Conservation (phyloP, 2,329 filamentous ascomycete species). For the Trichoderma koningiopsis region DNA sequence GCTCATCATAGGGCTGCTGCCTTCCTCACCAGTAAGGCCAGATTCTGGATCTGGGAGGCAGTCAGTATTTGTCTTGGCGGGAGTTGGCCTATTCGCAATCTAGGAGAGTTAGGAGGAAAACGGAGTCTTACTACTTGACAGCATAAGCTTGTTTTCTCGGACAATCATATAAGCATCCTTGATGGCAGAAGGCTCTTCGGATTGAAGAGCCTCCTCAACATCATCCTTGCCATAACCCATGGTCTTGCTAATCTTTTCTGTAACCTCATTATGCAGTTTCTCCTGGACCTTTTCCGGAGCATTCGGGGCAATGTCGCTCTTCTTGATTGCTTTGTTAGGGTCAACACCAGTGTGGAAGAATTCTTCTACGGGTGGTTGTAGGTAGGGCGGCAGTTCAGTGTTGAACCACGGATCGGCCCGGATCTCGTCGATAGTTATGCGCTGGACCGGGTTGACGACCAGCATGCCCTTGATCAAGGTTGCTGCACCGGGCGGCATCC, state of each 20-base stretch:
- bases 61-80: conserved; percentile 35
- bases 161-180: conserved; percentile 99
- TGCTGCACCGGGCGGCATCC: conserved; percentile 83
- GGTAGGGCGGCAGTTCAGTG: conserved; percentile 81
- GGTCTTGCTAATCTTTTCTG: conserved; percentile 93
- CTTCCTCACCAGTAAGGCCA: conserved; percentile 41
- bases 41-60: conserved; percentile 38
- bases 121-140: conserved; percentile 75
- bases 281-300: conserved; percentile 79
- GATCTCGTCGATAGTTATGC: conserved; percentile 93
- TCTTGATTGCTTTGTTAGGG: conserved; percentile 86
- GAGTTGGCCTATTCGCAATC: conserved; percentile 31
- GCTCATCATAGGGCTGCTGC: conserved; percentile 57
- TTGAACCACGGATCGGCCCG: conserved; percentile 92
- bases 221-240: conserved; percentile 97
- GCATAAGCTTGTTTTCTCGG: conserved; percentile 96
- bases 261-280: conserved; percentile 87
- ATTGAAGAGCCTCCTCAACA: conserved; percentile 89
- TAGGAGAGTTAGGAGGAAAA: conserved; percentile 18
- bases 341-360: conserved; percentile 94
- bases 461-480: conserved; percentile 89
- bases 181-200: conserved; percentile 93
- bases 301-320: conserved; percentile 76
- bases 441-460: conserved; percentile 90
- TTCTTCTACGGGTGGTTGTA: conserved; percentile 85